Evolutionary conservation across 2,329 filamentous ascomycete species (phyloP).

Genomic region (Fusarium sp.): DNA sequence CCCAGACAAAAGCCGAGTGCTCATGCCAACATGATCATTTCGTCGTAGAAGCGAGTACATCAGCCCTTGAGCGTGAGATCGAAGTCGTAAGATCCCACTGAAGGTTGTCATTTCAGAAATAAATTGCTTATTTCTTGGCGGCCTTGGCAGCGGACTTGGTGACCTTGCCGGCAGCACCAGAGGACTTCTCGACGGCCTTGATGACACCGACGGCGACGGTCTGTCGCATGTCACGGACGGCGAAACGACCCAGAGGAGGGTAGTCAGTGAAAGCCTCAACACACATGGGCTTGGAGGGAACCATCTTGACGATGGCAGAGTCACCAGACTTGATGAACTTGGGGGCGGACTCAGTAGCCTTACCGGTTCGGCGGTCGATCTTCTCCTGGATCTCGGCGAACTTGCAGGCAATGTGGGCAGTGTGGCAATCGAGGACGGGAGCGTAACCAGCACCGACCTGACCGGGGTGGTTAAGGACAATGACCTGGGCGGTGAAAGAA

Average conservation of each 20-base stretch:
- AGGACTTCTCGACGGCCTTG: constrained; percentile 81
- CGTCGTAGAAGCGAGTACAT: constrained; percentile 58
- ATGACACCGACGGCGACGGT: constrained; percentile 95
- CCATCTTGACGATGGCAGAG: constrained; percentile 99
- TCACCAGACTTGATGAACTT: constrained; percentile 99
- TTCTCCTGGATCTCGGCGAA: constrained; percentile 99
- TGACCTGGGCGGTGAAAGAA: constrained; percentile 99
- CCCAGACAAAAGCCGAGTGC: constrained; percentile 53
- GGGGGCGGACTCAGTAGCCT: constrained; percentile 88
- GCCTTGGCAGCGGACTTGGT: constrained; percentile 79
- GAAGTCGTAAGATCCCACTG: constrained; percentile 40
- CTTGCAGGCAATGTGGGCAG: constrained; percentile 99
- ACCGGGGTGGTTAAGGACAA: constrained; percentile 99
- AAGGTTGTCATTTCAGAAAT: constrained; percentile 39
- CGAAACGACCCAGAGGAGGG: constrained; percentile 99
- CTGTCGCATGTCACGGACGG: constrained; percentile 97
- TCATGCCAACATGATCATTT: constrained; percentile 57
- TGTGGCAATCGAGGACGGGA: constrained; percentile 99
- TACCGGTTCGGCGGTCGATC: constrained; percentile 99
- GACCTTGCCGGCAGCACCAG: constrained; percentile 68
- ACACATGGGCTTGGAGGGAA: constrained; percentile 99
- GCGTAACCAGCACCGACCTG: constrained; percentile 99
- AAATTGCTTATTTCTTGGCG: constrained; percentile 73
- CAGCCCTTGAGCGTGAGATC: constrained; percentile 42
- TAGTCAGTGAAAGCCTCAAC: constrained; percentile 99